Evolutionary conservation across 2,329 filamentous ascomycete genomes (phyloP).

Genomic region (Colletotrichum filicis): DNA sequence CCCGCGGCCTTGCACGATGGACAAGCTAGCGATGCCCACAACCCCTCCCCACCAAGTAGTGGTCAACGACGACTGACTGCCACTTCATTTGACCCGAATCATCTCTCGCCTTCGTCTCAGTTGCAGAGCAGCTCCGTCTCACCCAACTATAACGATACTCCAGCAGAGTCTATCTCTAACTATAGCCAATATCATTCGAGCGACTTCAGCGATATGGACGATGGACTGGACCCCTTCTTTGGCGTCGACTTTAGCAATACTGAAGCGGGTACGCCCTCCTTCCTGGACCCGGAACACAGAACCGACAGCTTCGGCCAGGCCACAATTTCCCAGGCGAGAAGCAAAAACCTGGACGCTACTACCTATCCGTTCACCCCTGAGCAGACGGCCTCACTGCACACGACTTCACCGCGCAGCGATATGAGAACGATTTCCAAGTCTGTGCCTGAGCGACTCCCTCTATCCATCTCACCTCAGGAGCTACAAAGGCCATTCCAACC

Average conservation of each 20-base stretch:
- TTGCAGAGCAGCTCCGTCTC: constrained; percentile 52
- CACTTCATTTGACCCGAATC: constrained; percentile 48
- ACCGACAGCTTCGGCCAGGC: constrained; percentile 35
- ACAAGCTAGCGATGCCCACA: constrained; percentile 46
- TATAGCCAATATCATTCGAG: constrained; percentile 61
- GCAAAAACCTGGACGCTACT: constrained; percentile 38
- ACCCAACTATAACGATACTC: constrained; percentile 50
- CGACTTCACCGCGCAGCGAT: constrained; percentile 53
- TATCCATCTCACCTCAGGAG: constrained; percentile 55
- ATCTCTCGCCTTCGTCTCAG: constrained; percentile 58
- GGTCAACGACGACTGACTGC: constrained; percentile 41
- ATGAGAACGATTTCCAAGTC: constrained; percentile 40
- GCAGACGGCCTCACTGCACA: constrained; percentile 60
- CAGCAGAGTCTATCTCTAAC: constrained; percentile 60
- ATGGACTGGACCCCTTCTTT: constrained; percentile 62
- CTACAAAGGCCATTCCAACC: constrained; percentile 53
- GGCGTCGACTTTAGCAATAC: constrained; percentile 58
- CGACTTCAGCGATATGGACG: constrained; percentile 57
- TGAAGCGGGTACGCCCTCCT: constrained; percentile 55
- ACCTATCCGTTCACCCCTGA: constrained; percentile 62
- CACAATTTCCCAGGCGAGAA: constrained; percentile 19
- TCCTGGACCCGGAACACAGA: constrained; percentile 48
- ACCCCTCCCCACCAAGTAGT: constrained; percentile 40
- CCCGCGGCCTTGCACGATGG: constrained; percentile 53
- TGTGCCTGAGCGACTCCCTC: constrained; percentile 40